These are phyloP conservation scores for Aureoboletus auriporus DNA, from an alignment of 768 basidiomycete genomes.

Conservation along the genomic window DNA sequence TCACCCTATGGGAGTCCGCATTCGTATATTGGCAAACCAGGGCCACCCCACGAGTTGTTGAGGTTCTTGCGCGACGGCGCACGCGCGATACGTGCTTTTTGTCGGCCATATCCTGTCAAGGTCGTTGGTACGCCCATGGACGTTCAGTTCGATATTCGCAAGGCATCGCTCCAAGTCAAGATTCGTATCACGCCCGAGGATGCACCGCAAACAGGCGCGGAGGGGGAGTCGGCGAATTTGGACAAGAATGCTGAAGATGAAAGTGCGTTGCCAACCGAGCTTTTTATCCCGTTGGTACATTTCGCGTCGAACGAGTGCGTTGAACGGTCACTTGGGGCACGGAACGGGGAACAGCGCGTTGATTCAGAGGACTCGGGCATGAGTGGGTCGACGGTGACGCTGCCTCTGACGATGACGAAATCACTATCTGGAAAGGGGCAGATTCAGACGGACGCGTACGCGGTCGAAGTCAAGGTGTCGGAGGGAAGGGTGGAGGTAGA, in stretches of 20 bases:
- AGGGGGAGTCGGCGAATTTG: not conserved
- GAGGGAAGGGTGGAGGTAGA: conserved; percentile 45
- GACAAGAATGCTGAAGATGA: conserved; percentile 12
- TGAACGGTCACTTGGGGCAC: conserved; percentile 12
- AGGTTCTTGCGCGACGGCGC: conserved; percentile 83
- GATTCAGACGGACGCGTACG: conserved; percentile 28
- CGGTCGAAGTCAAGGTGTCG: conserved; percentile 41
- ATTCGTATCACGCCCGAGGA: conserved; percentile 65
- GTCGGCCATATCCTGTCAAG: conserved; percentile 75
- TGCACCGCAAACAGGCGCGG: conserved; percentile 17
- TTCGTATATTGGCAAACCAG: not conserved
- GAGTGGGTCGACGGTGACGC: conserved; percentile 15
- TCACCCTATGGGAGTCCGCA: conserved; percentile 6
- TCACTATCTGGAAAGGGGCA: not conserved
- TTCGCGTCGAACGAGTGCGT: conserved; percentile 52
- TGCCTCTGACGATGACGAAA: conserved; percentile 4
- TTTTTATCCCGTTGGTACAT: conserved; percentile 88
- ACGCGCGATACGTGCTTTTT: conserved; percentile 80
- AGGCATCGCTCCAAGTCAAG: conserved; percentile 65
- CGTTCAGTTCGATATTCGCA: conserved; percentile 72
- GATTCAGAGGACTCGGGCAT: not conserved
- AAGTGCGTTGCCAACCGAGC: conserved; percentile 68
- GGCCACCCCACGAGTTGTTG: conserved; percentile 20
- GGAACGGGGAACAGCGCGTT: not conserved
- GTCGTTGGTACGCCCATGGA: conserved; percentile 64